These are phyloP conservation scores for Viola pubescens DNA, from an alignment of 441 rosid genomes.

Conservation along the genomic window DNA sequence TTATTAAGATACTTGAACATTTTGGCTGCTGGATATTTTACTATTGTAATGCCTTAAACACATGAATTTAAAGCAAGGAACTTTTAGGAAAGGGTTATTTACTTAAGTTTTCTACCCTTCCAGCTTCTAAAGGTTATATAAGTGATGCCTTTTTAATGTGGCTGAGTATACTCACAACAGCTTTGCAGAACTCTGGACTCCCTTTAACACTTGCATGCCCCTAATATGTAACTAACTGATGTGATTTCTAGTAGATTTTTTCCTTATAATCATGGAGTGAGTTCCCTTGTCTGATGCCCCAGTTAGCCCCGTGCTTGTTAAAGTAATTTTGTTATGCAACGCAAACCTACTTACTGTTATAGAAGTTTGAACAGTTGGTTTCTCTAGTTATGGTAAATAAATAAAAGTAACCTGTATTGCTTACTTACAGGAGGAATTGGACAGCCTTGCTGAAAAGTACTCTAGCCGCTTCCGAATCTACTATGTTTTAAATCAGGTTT, in stretches of 20 bases:
- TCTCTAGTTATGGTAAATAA: not conserved
- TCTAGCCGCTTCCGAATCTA: conserved; percentile 64
- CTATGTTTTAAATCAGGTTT: conserved; percentile 86
- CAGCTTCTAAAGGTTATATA: no score
- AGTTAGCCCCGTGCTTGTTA: not conserved
- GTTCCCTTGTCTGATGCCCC: not conserved
- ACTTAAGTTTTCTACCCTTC: no score
- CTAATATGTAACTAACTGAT: not conserved
- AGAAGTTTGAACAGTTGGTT: not conserved
- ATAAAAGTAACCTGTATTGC: not conserved
- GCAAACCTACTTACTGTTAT: not conserved
- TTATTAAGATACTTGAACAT: no score
- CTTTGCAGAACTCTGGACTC: no score
- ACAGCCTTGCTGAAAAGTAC: conserved; percentile 49
- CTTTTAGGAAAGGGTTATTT: no score
- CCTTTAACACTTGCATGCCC: no score
- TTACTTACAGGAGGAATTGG: conserved; percentile 64
- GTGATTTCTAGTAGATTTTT: not conserved
- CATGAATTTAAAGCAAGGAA: no score
- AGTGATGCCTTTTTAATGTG: no score
- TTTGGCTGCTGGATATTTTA: no score
- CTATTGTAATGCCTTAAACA: no score
- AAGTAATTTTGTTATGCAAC: not conserved
- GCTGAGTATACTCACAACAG: no score
- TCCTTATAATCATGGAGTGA: not conserved